Evolutionary conservation across 192 early-diverging fungal species (phyloP).

Genomic region (Pilobolus umbonatus): DNA sequence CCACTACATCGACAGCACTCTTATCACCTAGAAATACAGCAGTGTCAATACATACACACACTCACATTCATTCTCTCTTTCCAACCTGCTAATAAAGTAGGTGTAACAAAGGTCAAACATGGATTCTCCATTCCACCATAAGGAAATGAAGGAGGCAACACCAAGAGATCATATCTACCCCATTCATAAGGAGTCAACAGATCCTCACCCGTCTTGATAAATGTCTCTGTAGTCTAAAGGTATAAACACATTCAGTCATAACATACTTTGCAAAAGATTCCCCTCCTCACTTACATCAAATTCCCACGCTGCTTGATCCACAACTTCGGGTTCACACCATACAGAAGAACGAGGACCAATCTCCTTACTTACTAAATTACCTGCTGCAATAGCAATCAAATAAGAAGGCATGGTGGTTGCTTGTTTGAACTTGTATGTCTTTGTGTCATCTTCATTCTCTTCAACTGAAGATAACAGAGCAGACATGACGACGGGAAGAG

Average conservation of each 20-base stretch:
- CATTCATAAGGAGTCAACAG: slow-evolving; percentile 90
- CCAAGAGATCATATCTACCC: slow-evolving; percentile 93
- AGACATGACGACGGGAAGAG: slow-evolving; percentile 90
- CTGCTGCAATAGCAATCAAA: slow-evolving; percentile 90
- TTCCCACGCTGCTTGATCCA: slow-evolving; percentile 91
- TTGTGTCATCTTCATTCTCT: slow-evolving; percentile 43
- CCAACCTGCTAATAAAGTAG: slow-evolving; percentile 87
- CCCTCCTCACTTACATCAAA: slow-evolving; percentile 55
- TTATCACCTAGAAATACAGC: too few species aligned
- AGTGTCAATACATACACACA: too few species aligned
- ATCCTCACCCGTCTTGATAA: slow-evolving; percentile 61
- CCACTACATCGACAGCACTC: slow-evolving; percentile 89
- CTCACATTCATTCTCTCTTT: too few species aligned
- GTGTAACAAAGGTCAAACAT: slow-evolving; percentile 96
- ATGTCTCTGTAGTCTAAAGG: slow-evolving; percentile 54
- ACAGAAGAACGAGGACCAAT: slow-evolving; percentile 92
- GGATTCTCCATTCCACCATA: slow-evolving; percentile 77
- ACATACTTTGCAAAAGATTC: background rate
- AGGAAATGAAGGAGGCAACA: slow-evolving; percentile 85
- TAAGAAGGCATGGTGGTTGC: slow-evolving; percentile 89
- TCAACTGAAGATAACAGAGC: slow-evolving; percentile 69
- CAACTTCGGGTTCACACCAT: slow-evolving; percentile 92
- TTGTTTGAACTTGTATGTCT: slow-evolving; percentile 81
- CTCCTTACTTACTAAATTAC: slow-evolving; percentile 73
- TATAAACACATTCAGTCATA: background rate